Evolutionary conservation across 768 basidiomycete species (phyloP).

Genomic region (Trametes cinnabarina): DNA sequence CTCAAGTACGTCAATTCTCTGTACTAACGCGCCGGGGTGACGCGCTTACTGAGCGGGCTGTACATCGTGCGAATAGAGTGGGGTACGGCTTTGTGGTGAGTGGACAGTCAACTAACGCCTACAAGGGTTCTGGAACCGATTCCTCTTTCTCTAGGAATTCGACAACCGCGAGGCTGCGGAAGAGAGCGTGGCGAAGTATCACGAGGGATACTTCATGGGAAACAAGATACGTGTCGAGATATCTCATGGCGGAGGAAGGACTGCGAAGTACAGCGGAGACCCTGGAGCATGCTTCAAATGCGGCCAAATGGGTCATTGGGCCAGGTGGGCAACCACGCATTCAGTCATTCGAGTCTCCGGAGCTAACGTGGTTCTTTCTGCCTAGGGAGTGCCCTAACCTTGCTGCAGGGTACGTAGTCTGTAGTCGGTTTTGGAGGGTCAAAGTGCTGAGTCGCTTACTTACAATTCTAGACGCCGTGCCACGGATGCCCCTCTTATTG

Average conservation of each 20-base stretch:
- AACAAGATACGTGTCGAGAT: slow-evolving; percentile 88
- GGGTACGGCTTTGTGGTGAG: slow-evolving; percentile 91
- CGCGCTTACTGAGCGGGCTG: slow-evolving; percentile 18
- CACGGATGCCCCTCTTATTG: slow-evolving; percentile 52
- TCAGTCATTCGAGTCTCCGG: not conserved
- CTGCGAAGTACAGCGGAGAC: slow-evolving; percentile 79
- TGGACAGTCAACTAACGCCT: slow-evolving; percentile 9
- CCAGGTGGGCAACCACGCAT: slow-evolving; percentile 52
- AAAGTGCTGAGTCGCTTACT: slow-evolving; percentile 1
- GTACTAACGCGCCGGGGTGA: not conserved
- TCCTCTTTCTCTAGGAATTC: slow-evolving; percentile 61
- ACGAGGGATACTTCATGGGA: slow-evolving; percentile 90
- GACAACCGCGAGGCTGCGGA: slow-evolving; percentile 78
- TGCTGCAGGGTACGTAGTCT: slow-evolving; percentile 46
- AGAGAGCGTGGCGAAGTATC: slow-evolving; percentile 83
- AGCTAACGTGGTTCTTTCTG: slow-evolving; percentile 4
- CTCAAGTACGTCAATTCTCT: slow-evolving; percentile 62
- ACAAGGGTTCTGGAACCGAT: not conserved
- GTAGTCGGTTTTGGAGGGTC: not conserved
- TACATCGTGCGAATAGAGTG: slow-evolving; percentile 45
- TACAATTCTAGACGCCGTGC: slow-evolving; percentile 28
- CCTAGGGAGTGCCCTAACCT: slow-evolving; percentile 70
- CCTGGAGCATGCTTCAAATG: slow-evolving; percentile 89
- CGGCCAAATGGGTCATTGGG: slow-evolving; percentile 85
- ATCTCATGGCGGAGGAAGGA: slow-evolving; percentile 80